Conservation (phyloP, 345 rosid genomes). For the Salix koriyanagi region DNA sequence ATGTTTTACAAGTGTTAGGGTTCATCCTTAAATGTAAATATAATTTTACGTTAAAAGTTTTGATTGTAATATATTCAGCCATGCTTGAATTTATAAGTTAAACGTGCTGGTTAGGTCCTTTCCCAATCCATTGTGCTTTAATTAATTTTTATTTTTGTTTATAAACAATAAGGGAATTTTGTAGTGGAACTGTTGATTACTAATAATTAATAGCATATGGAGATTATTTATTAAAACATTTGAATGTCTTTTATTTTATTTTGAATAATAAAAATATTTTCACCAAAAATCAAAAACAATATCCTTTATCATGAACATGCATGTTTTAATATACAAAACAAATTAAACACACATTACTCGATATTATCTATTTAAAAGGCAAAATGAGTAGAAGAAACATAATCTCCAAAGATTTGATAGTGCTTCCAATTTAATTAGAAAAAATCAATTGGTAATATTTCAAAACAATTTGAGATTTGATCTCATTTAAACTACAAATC, state of each 20-base stretch:
- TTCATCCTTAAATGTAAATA: too few relatives aligned
- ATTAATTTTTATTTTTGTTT: neutral
- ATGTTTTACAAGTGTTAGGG: too few relatives aligned
- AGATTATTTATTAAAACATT: neutral
- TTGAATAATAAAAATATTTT: too few relatives aligned
- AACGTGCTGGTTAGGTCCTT: neutral
- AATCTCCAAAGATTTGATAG: neutral
- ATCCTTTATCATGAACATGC: neutral
- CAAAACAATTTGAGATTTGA: too few relatives aligned
- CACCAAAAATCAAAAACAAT: neutral
- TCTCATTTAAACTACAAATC: neutral
- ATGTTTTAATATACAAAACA: too few relatives aligned
- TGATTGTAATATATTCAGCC: neutral
- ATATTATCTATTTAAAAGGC: neutral
- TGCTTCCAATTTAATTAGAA: neutral
- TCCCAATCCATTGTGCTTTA: neutral
- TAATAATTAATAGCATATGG: neutral
- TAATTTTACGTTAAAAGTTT: neutral
- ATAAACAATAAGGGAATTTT: neutral
- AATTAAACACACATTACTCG: too few relatives aligned
- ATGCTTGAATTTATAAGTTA: neutral
- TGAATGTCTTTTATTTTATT: too few relatives aligned
- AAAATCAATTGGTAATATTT: neutral
- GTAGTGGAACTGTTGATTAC: too few relatives aligned
- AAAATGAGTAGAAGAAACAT: neutral